Conservation (phyloP, 768 basidiomycete species). For the Boletus sp. region DNA sequence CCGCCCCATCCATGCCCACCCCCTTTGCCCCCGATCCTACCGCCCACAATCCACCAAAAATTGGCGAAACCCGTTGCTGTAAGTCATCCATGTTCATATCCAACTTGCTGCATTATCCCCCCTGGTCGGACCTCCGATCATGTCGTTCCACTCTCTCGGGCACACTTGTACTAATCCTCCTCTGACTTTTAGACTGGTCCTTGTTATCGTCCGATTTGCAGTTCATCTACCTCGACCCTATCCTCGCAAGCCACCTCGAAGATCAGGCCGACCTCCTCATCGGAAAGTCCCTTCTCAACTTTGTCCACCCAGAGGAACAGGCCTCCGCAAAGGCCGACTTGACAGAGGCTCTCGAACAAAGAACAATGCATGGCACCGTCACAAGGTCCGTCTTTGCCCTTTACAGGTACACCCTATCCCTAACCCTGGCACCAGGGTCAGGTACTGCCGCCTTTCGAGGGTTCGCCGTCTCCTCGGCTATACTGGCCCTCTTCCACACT, state of each 20-base stretch:
- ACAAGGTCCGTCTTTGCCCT: slow-evolving; percentile 50
- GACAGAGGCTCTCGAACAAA: slow-evolving; percentile 65
- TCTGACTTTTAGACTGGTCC: slow-evolving; percentile 61
- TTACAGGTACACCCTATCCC: slow-evolving; percentile 13
- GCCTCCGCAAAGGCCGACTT: slow-evolving; percentile 72
- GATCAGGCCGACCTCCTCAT: slow-evolving; percentile 66
- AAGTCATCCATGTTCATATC: slow-evolving; percentile 33
- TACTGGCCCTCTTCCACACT: slow-evolving; percentile 49
- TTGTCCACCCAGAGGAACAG: slow-evolving; percentile 85
- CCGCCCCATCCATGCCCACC: slow-evolving; percentile 26
- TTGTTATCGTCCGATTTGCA: slow-evolving; percentile 70
- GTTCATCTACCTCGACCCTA: slow-evolving; percentile 84
- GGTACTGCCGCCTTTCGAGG: slow-evolving; percentile 72
- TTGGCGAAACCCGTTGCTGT: slow-evolving; percentile 79
- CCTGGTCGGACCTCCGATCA: slow-evolving; percentile 25
- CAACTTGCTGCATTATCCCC: slow-evolving; percentile 2
- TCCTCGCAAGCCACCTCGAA: slow-evolving; percentile 67
- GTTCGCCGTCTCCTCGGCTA: slow-evolving; percentile 73
- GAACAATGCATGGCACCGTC: slow-evolving; percentile 79
- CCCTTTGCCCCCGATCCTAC: slow-evolving; percentile 37
- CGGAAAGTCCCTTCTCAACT: slow-evolving; percentile 67
- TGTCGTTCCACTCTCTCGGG: slow-evolving; percentile 13
- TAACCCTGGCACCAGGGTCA: slow-evolving; percentile 50
- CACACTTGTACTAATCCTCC: slow-evolving; percentile 17
- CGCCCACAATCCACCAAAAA: slow-evolving; percentile 43